Evolutionary conservation across 345 rosid species (phyloP).

Genomic region (Dovyalis caffra): DNA sequence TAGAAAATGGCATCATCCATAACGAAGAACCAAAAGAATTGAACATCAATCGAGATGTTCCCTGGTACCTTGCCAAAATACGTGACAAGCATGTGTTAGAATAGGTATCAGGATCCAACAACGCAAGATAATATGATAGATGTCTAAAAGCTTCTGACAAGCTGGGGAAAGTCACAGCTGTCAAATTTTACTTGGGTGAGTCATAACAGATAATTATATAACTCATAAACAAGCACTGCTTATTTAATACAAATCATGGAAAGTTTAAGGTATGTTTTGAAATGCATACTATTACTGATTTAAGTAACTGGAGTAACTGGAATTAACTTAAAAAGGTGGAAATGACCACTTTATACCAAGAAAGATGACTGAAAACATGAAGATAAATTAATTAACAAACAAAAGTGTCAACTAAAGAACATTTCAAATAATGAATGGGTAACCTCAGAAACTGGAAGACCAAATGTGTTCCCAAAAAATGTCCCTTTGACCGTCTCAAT

Average conservation of each 20-base stretch:
- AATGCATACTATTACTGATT: too few species aligned
- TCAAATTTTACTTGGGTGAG: conserved; percentile 3
- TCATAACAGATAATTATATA: background rate
- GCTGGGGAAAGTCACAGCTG: conserved; percentile 7
- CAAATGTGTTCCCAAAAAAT: conserved; percentile 82
- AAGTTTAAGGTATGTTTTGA: background rate
- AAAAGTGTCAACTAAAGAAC: background rate
- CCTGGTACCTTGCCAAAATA: conserved; percentile 81
- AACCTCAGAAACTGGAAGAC: conserved; percentile 98
- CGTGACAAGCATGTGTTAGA: conserved; percentile 39
- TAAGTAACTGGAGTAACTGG: background rate
- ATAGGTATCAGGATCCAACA: conserved; percentile 11
- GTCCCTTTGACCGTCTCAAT: conserved; percentile 70
- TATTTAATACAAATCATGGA: background rate
- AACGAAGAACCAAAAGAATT: conserved; percentile 84
- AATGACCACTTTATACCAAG: background rate
- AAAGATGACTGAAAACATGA: background rate
- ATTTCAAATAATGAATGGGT: conserved; percentile 27
- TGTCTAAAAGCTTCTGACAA: background rate
- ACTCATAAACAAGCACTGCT: background rate
- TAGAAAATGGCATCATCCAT: conserved; percentile 92
- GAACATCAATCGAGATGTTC: conserved; percentile 87
- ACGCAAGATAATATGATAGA: conserved; percentile 7
- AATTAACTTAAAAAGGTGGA: too few species aligned
- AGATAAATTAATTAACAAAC: background rate